These are phyloP conservation scores for Cutaneotrichosporon dermatis DNA, from an alignment of 1,284 basidiomycete genomes.

Conservation along the genomic window DNA sequence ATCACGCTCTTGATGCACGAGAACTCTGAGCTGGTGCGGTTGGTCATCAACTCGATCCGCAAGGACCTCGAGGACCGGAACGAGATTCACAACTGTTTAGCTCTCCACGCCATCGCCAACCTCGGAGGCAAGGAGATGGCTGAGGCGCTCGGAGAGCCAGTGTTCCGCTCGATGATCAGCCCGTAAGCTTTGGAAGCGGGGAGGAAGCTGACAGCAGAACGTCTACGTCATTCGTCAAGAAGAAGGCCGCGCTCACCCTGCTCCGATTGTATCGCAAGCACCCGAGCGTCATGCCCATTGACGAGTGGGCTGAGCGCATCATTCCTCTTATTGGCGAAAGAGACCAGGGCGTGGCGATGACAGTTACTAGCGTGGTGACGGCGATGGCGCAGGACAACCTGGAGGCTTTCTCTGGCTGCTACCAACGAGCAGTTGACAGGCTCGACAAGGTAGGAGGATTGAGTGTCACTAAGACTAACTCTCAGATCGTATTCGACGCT, in stretches of 20 bases:
- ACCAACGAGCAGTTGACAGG: slow-evolving; percentile 88
- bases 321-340: slow-evolving; percentile 91
- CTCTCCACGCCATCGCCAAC: slow-evolving; percentile 96
- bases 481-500: slow-evolving; percentile 79
- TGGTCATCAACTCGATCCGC: slow-evolving; percentile 96
- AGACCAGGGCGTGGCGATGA: slow-evolving; percentile 89
- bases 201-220: slow-evolving; percentile 57
- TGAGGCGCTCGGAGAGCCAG: slow-evolving; percentile 85
- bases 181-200: slow-evolving; percentile 60
- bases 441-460: slow-evolving; percentile 65
- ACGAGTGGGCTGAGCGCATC: slow-evolving; percentile 93
- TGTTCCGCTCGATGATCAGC: slow-evolving; percentile 91
- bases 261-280: slow-evolving; percentile 93
- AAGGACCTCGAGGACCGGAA: slow-evolving; percentile 95
- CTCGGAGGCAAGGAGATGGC: slow-evolving; percentile 98
- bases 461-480: background rate
- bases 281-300: slow-evolving; percentile 84
- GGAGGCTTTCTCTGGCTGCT: slow-evolving; percentile 83
- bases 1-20: slow-evolving; percentile 97
- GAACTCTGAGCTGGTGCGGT: slow-evolving; percentile 89
- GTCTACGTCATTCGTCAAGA: slow-evolving; percentile 91
- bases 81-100: slow-evolving; percentile 93
- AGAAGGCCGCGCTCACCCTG: slow-evolving; percentile 94
- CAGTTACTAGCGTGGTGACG: slow-evolving; percentile 90
- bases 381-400: slow-evolving; percentile 90